A percentile compares a stretch with the other conserved stretches of the same genome.
These are phyloP conservation scores for Acrocalymma vagum DNA, from an alignment of 2,329 filamentous ascomycete species.

Conservation along the genomic window DNA sequence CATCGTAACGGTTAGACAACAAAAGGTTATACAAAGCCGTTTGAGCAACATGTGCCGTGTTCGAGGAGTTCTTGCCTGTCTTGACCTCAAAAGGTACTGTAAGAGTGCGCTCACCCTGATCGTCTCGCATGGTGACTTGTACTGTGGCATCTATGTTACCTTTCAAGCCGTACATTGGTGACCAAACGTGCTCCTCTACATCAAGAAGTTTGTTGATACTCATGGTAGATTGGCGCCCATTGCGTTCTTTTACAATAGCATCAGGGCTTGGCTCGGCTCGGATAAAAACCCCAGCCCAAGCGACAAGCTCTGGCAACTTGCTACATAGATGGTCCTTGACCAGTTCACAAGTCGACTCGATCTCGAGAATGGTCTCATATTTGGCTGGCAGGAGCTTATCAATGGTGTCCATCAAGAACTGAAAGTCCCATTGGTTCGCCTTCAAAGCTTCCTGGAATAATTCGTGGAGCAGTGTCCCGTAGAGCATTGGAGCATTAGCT, in stretches of 20 bases:
- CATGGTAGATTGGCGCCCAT: constrained; percentile 79
- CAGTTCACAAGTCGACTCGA: constrained; percentile 76
- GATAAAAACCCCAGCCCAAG: constrained; percentile 87
- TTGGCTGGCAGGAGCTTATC: constrained; percentile 76
- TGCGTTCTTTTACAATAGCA: constrained; percentile 80
- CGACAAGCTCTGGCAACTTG: constrained; percentile 82
- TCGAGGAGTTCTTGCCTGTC: constrained; percentile 83
- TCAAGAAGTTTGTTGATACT: constrained; percentile 93
- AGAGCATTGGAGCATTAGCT: constrained; percentile 81
- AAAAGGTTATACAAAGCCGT: constrained; percentile 94
- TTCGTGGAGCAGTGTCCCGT: constrained; percentile 93
- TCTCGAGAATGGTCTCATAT: constrained; percentile 88
- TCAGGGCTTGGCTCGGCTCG: constrained; percentile 73
- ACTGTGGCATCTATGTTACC: constrained; percentile 98
- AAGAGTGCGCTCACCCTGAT: constrained; percentile 70
- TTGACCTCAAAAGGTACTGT: constrained; percentile 96
- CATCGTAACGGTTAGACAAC: constrained; percentile 92
- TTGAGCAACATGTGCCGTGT: constrained; percentile 85
- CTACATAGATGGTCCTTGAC: constrained; percentile 82
- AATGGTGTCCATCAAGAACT: constrained; percentile 73
- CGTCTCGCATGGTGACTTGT: constrained; percentile 81
- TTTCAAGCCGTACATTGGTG: constrained; percentile 95
- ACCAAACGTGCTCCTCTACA: constrained; percentile 98
- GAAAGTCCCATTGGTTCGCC: constrained; percentile 79
- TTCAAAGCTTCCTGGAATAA: constrained; percentile 92